Conservation (phyloP, 768 basidiomycete genomes). For the Mrakia frigida region DNA sequence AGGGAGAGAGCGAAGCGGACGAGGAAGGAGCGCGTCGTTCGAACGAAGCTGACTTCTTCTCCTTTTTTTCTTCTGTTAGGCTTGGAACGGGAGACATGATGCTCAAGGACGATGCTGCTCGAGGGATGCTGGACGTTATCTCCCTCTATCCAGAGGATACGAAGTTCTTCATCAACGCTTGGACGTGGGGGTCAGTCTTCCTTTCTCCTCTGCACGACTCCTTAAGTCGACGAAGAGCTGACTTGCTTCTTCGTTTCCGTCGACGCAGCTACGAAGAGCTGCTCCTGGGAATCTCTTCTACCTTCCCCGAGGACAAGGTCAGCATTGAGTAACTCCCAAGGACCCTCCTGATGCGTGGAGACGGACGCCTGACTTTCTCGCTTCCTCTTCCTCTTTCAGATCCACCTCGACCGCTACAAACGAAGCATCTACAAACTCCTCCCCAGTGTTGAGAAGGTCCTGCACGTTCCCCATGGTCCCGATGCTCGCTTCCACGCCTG, state of each 20-base stretch:
- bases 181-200: slow-evolving; percentile 73
- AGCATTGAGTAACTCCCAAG: slow-evolving; percentile 11
- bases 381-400: slow-evolving; percentile 48
- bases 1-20: too few relatives aligned
- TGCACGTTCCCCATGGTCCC: slow-evolving; percentile 15
- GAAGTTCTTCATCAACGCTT: slow-evolving; percentile 81
- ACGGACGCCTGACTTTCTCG: not conserved
- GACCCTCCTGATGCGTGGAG: too few relatives aligned
- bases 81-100: slow-evolving; percentile 45
- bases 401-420: slow-evolving; percentile 91
- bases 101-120: slow-evolving; percentile 59
- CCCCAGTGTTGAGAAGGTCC: not conserved
- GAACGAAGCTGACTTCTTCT: not conserved
- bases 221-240: too few relatives aligned
- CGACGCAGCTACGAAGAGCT: slow-evolving; percentile 68
- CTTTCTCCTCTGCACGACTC: not conserved
- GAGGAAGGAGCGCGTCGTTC: not conserved
- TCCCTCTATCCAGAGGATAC: slow-evolving; percentile 59
- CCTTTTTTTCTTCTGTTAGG: slow-evolving; percentile 18
- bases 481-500: slow-evolving; percentile 76
- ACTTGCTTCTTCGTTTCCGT: not conserved
- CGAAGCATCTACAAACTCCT: slow-evolving; percentile 52
- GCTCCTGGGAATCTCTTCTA: slow-evolving; percentile 64
- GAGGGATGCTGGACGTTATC: slow-evolving; percentile 66
- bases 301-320: slow-evolving; percentile 60